phyloP scores from a whole-genome alignment of 495 filamentous ascomycete genomes.

The Podospora tetraspora region DNA sequence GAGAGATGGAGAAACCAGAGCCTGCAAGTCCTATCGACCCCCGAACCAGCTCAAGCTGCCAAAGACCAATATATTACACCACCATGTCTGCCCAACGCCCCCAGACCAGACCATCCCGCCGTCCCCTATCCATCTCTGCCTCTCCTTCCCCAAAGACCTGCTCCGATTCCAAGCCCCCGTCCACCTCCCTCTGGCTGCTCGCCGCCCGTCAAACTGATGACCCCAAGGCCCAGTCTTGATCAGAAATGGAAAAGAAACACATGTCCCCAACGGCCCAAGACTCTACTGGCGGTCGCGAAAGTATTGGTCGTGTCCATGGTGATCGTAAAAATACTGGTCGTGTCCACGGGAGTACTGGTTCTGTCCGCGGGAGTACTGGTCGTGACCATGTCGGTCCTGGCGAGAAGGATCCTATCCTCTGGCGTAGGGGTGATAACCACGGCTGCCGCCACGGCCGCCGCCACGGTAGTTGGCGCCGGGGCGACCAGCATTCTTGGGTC shows the following conservation, averaged over 20 bases:
- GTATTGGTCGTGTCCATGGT: too few relatives aligned
- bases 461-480: slow-evolving; percentile 94
- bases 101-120: background rate
- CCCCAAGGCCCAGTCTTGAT: background rate
- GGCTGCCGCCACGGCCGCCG: slow-evolving; percentile 70
- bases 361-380: background rate
- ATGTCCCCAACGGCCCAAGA: background rate
- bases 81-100: background rate
- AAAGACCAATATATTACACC: background rate
- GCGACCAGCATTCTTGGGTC: slow-evolving; percentile 90
- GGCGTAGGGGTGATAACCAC: slow-evolving; percentile 79
- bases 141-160: background rate
- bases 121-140: background rate
- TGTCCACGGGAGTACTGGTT: background rate
- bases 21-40: background rate
- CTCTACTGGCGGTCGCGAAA: background rate
- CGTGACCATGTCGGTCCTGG: background rate
- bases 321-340: background rate
- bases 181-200: background rate
- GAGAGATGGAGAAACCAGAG: background rate
- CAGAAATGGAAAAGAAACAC: background rate
- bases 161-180: background rate
- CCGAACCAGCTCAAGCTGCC: background rate
- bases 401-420: slow-evolving; percentile 20
- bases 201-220: background rate